Evolutionary conservation across 768 basidiomycete species (phyloP).

Genomic region (Collybia mongolica): DNA sequence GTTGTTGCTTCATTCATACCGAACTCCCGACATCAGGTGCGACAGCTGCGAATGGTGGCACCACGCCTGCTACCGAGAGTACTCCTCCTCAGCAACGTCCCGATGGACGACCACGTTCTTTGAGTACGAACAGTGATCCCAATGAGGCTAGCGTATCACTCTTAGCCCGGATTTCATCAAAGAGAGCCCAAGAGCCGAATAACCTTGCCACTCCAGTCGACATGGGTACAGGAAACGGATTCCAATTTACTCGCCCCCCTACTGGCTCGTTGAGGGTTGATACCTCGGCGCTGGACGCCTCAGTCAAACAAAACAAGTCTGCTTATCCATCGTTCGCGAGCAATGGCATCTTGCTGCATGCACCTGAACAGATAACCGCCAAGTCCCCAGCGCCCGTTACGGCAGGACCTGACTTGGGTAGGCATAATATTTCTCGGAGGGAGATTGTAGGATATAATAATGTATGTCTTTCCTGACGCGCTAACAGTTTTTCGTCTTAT

Average conservation of each 20-base stretch:
- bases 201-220: slow-evolving; percentile 55
- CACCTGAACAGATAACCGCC: slow-evolving; percentile 55
- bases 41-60: slow-evolving; percentile 43
- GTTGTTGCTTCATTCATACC: slow-evolving; percentile 94
- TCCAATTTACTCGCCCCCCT: slow-evolving; percentile 62
- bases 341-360: slow-evolving; percentile 56
- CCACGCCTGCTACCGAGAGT: slow-evolving; percentile 35
- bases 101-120: slow-evolving; percentile 63
- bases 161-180: slow-evolving; percentile 72
- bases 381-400: slow-evolving; percentile 81
- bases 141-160: slow-evolving; percentile 72
- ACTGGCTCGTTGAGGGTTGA: slow-evolving; percentile 74
- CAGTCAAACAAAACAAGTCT: slow-evolving; percentile 79
- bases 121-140: slow-evolving; percentile 77
- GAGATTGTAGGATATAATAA: slow-evolving; percentile 75
- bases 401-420: slow-evolving; percentile 81
- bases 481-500: not conserved
- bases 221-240: slow-evolving; percentile 31
- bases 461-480: slow-evolving; percentile 36
- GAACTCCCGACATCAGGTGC: slow-evolving; percentile 70
- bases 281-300: slow-evolving; percentile 60
- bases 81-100: slow-evolving; percentile 52
- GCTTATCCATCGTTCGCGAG: slow-evolving; percentile 73
- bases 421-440: slow-evolving; percentile 66
- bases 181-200: slow-evolving; percentile 53